Evolutionary conservation across 495 filamentous ascomycete species (phyloP), one percentile per base, ranked within the genome.

Genomic region (Penicillium nucicola): DNA sequence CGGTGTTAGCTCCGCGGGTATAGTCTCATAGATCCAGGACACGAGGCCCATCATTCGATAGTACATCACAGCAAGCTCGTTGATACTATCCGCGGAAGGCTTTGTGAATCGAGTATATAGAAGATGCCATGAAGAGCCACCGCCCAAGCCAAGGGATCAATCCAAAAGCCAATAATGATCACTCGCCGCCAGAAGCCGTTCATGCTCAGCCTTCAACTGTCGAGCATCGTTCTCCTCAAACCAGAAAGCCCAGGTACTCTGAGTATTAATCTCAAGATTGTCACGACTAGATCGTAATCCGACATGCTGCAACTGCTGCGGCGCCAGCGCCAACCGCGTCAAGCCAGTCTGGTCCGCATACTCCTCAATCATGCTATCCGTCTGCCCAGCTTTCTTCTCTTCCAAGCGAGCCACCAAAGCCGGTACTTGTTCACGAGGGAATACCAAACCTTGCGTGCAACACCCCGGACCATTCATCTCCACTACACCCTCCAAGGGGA

Each of bases 381-480:
- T 68, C 48, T 67, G 67, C 14, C 65, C 62, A 13, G 19, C 36
- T 5, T 51, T 49, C 22, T 30, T 52, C 14, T 55, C 50, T 8
- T 56, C 17, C 9, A 69, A 19, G 20, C 41, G 59, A 1, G 25
- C 43, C 4, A 68, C 58, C 32, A 68, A 34, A 5, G 32, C 49
- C 7, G 45, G 55, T n/a, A 70, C 61, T 23, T 69, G 68, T 12
- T 53, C 53, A 14, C 67, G 57, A 17, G 74, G 70, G 28, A 74
- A 79, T 4, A 77, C 54, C 30, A 77, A 43, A 3, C 69, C 76
- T 46, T 77, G 75, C 14, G 68, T 69, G 45, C 76, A 79, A 43
- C 74, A 79, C 4, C 72, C 74, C 17, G 56, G 60, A 19, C 57
- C 54, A 36, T 71, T 69, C 60, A 74, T 66, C 39, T 67, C 56